Percentiles rank a stretch among this genome's conserved stretches.
phyloP scores from a whole-genome alignment of 352 stramenopile genomes.

The Thraustochytrium sp. region DNA sequence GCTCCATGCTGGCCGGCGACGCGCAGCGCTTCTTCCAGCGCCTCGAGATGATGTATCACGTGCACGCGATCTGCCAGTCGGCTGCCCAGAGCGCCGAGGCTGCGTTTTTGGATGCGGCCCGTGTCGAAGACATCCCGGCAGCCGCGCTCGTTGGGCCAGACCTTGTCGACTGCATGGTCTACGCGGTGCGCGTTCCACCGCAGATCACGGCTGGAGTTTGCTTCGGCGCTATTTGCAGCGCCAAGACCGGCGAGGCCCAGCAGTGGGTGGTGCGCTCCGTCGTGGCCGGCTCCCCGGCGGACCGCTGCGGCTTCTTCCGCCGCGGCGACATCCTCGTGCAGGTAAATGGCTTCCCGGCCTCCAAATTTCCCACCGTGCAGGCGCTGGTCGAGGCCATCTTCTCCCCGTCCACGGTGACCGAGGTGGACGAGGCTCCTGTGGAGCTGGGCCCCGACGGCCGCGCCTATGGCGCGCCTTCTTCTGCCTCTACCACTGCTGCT shows the following conservation, averaged over 20 bases:
- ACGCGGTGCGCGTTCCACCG: not conserved
- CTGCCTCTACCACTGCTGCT: too few species aligned
- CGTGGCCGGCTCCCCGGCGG: not conserved
- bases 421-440: not conserved
- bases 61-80: not conserved
- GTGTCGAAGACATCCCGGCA: not conserved
- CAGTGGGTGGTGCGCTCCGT: not conserved
- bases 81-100: not conserved
- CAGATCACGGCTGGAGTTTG: not conserved
- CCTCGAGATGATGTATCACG: constrained; percentile 16
- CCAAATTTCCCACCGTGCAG: not conserved
- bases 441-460: not conserved
- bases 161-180: not conserved
- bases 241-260: not conserved
- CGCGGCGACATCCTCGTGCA: not conserved
- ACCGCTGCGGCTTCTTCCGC: not conserved
- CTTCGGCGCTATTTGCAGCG: not conserved
- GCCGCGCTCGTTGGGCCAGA: not conserved
- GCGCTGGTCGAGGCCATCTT: constrained; percentile 4
- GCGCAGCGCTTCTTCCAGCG: constrained; percentile 3
- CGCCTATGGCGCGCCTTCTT: too few species aligned
- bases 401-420: not conserved
- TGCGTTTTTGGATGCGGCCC: not conserved
- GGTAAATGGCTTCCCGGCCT: constrained; percentile 17
- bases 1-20: not conserved